Base-by-base conservation (phyloP, 257 asterid genomes). In the Solanum appendiculatum region DNA sequence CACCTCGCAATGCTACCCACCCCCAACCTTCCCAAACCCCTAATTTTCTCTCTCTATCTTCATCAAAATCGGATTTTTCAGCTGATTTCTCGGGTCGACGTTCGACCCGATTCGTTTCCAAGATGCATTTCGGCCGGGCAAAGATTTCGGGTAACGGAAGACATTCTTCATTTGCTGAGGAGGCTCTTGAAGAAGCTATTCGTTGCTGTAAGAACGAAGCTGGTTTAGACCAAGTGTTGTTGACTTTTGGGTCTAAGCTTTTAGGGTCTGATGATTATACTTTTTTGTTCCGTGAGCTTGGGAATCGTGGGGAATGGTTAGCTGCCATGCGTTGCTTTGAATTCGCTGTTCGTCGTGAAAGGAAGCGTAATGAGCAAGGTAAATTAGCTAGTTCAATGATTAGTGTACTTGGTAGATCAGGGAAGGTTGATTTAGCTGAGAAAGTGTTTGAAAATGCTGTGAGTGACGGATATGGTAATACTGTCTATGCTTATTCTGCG, bases 381-480 rank as follows among this genome's bases (percentile, higher is more conserved):
- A 95, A 94, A 90, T 37, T 97, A 48, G 96, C 97, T 37, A 95
- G 96, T 88, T 89, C 99, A 3, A 97, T 97, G 98, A 97, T 97
- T 81, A 97, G 98, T 80, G 89, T 94, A 77, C 97, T 97, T 78
- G 99, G 99, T 85, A 94, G 98, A 81, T 86, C 94, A 42, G 99
- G 99, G 12, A 93, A 95, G 88, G 94, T 93, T 86, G 96, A 97
- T 85, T 92, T 97, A 78, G 99, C 99, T 34, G 92, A 90, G 88
- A 88, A 88, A 86, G 94, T 97, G 34, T 97, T 97, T 48, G 93
- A 93, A 1, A 87, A 89, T 89, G 96, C 96, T 16, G 93, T 94
- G 7, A 86, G 31, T 27, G 92, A 93, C 70, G 99, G 99, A 1
- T 97, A 97, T 88, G 99, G 99, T 2, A 95, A 92, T 64, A 97